Conservation (phyloP, 805 yeast species). For the Myxozyma sirexii region DNA sequence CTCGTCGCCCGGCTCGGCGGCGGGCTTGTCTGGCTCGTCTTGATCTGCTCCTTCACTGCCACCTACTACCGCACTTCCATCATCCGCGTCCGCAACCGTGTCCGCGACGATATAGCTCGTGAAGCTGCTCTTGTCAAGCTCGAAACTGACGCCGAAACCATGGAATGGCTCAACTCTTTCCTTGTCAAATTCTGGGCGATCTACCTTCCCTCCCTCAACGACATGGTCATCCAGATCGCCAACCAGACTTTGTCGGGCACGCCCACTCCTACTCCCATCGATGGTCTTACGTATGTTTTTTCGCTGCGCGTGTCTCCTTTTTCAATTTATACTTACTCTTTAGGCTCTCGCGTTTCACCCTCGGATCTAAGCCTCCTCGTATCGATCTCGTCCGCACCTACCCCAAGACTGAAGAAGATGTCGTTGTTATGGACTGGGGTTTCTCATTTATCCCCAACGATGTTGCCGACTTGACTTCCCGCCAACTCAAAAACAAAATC, state of each 20-base stretch:
- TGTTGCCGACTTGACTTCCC: constrained; percentile 76
- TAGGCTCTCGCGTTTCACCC: constrained; percentile 55
- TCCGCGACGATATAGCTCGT: constrained; percentile 82
- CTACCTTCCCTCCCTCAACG: constrained; percentile 86
- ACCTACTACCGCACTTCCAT: constrained; percentile 81
- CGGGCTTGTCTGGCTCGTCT: constrained; percentile 77
- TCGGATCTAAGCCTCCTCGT: constrained; percentile 95
- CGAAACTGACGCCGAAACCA: constrained; percentile 86
- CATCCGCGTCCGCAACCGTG: constrained; percentile 70
- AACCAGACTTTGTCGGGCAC: constrained; percentile 80
- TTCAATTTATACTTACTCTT: neutral
- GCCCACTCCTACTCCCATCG: constrained; percentile 77
- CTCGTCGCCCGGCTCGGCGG: constrained; percentile 74
- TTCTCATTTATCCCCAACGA: constrained; percentile 92
- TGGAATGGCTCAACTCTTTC: constrained; percentile 94
- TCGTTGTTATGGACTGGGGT: constrained; percentile 98
- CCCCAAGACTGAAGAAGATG: constrained; percentile 85
- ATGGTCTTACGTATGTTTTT: constrained; percentile 54
- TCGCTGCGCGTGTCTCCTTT: neutral
- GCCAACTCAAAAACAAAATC: constrained; percentile 81
- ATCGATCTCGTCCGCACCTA: constrained; percentile 87
- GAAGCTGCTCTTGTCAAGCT: constrained; percentile 78
- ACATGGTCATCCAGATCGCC: constrained; percentile 80
- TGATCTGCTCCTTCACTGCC: constrained; percentile 63
- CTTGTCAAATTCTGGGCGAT: constrained; percentile 89